Evolutionary conservation across 2,329 filamentous ascomycete species (phyloP).

Genomic region (Botryotinia calthae): DNA sequence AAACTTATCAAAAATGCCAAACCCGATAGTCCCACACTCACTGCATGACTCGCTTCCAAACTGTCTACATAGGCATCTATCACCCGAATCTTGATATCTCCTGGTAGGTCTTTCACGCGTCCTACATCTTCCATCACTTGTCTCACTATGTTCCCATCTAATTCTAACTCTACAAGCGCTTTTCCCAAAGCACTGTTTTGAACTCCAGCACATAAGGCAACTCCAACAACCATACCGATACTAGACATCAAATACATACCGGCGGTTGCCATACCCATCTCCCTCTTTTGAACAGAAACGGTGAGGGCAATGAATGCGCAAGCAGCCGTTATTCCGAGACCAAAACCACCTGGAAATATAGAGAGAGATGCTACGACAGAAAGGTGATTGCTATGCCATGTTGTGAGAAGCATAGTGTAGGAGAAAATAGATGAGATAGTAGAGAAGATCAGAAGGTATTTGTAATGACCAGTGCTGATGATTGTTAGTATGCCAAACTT

Average conservation of each 20-base stretch:
- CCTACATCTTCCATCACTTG: constrained; percentile 29
- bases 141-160: constrained; percentile 24
- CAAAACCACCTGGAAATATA: constrained; percentile 56
- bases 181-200: constrained; percentile 12
- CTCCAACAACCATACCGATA: constrained; percentile 30
- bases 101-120: constrained; percentile 23
- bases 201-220: constrained; percentile 23
- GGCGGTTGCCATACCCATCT: constrained; percentile 50
- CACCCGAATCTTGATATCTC: constrained; percentile 24
- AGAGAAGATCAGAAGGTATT: constrained; percentile 50
- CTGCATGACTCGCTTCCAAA: constrained; percentile 30
- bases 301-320: constrained; percentile 51
- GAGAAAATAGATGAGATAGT: constrained; percentile 49
- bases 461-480: constrained; percentile 55
- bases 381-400: constrained; percentile 58
- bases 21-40: constrained; percentile 24
- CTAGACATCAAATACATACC: constrained; percentile 45
- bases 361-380: constrained; percentile 55
- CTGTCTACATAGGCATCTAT: constrained; percentile 31
- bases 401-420: constrained; percentile 52
- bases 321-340: constrained; percentile 47
- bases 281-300: constrained; percentile 44
- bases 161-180: background rate
- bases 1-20: constrained; percentile 19
- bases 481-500: background rate